These are phyloP conservation scores for Corymbia maculata DNA, from an alignment of 345 rosid genomes.

Conservation along the genomic window DNA sequence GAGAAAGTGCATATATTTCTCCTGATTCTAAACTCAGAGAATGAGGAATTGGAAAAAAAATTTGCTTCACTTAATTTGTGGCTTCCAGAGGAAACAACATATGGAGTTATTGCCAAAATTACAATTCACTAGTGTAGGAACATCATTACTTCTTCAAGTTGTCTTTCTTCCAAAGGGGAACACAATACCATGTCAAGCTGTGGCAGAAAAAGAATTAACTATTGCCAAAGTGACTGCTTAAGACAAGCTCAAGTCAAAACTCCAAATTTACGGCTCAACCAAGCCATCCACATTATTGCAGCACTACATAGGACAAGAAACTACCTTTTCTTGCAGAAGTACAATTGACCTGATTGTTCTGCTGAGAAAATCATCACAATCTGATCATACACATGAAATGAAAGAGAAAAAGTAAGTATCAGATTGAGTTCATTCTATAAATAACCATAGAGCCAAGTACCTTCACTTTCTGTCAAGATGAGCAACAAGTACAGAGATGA, in stretches of 20 bases:
- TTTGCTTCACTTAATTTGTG: background rate
- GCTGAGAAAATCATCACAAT: constrained; percentile 17
- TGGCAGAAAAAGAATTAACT: background rate
- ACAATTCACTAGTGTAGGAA: background rate
- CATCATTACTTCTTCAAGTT: background rate
- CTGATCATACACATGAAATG: constrained; percentile 8
- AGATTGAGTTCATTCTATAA: background rate
- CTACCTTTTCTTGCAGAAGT: constrained; percentile 25
- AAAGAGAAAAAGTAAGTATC: background rate
- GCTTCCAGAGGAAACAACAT: background rate
- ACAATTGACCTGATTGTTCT: constrained; percentile 10
- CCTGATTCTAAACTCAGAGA: background rate
- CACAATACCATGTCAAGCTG: background rate
- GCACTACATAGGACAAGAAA: background rate
- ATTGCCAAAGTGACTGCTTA: background rate
- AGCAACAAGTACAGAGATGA: constrained; percentile 43
- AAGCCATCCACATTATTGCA: background rate
- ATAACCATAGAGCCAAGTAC: constrained; percentile 12
- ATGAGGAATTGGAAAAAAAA: background rate
- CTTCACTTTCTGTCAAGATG: constrained; percentile 39
- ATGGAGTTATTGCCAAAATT: background rate
- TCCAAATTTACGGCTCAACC: background rate
- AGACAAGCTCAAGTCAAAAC: background rate
- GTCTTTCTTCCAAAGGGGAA: background rate
- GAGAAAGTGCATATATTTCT: background rate